Base-by-base conservation (phyloP, 371 early-diverging fungal genomes). In the Mortierella sp. region DNA sequence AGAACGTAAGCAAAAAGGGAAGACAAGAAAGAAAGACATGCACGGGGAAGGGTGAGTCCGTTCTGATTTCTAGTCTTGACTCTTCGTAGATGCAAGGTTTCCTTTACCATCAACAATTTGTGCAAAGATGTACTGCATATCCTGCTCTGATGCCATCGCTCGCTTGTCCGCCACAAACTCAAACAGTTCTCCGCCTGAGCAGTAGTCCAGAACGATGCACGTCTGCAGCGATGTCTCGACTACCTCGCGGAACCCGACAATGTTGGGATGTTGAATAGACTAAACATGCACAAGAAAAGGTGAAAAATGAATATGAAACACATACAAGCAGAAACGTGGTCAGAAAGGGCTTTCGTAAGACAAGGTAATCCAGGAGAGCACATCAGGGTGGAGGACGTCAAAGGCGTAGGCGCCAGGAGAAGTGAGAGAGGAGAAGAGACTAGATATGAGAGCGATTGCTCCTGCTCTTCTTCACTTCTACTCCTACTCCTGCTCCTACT, bases 171-270 rank as follows among this genome's bases (percentile, higher is more conserved):
- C 82, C 2, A 90, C 89, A 67, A 80, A 85, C 49, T 89, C 87
- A 75, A 87, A 91, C 28, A 90, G 70, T 47, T 91, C 92, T 9
- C 88, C 89, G 6, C 88, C 89, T 28, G 85, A 76, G 12, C 86
- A 82, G 56, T 89, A 89, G 66, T 91, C 91, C 42, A 89, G 69
- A 3, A 91, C 85, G 31, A 91, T 81, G 60, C 89, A 89, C 44
- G 83, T 71, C 56, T 87, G 84, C 15, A 82, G 80, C 12, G 84
- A 81, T 7, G 92, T 91, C 61, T 88, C 89, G 72, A 93, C 86
- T 6, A 90, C 88, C 46, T 92, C 92, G 50, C 88, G 83, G 11
- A 93, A 79, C 28, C 84, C 84, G 21, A 94, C 88, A 50, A 94
- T 88, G 64, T 90, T 87, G 9, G 89, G 85, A 75, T 92, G 90